phyloP scores from a whole-genome alignment of 352 stramenopile species.

The Globisporangium middletonii region DNA sequence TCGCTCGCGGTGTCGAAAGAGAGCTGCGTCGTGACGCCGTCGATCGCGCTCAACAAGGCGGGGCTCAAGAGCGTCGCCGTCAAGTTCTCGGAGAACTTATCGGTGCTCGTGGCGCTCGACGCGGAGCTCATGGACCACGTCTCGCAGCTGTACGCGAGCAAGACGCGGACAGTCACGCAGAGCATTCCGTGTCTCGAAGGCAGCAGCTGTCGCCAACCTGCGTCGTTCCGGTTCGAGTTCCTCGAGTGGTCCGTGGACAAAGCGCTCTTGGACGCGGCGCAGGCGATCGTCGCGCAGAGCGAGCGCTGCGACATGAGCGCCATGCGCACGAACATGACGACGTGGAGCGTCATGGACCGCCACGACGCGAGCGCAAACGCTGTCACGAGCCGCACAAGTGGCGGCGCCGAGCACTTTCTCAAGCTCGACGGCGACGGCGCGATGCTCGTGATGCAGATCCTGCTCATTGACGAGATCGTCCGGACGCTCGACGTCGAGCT shows the following conservation, averaged over 20 bases:
- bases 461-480: constrained; percentile 80
- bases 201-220: constrained; percentile 60
- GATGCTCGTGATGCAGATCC: constrained; percentile 74
- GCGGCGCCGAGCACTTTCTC: constrained; percentile 51
- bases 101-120: constrained; percentile 67
- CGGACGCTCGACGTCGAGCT: constrained; percentile 46
- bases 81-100: constrained; percentile 83
- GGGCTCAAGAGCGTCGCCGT: constrained; percentile 57
- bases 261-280: constrained; percentile 51
- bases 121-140: constrained; percentile 73
- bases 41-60: constrained; percentile 55
- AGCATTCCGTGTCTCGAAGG: constrained; percentile 64
- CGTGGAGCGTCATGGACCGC: constrained; percentile 35
- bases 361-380: constrained; percentile 10
- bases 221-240: constrained; percentile 76
- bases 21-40: constrained; percentile 51
- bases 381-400: too few species aligned
- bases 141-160: constrained; percentile 70
- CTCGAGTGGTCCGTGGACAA: constrained; percentile 79
- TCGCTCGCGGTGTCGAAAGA: constrained; percentile 30
- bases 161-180: constrained; percentile 61
- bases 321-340: constrained; percentile 52
- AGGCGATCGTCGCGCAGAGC: constrained; percentile 57
- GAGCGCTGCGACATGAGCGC: constrained; percentile 70
- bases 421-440: constrained; percentile 56